Evolutionary conservation across 768 basidiomycete species (phyloP).

Genomic region (Boletus sp.): DNA sequence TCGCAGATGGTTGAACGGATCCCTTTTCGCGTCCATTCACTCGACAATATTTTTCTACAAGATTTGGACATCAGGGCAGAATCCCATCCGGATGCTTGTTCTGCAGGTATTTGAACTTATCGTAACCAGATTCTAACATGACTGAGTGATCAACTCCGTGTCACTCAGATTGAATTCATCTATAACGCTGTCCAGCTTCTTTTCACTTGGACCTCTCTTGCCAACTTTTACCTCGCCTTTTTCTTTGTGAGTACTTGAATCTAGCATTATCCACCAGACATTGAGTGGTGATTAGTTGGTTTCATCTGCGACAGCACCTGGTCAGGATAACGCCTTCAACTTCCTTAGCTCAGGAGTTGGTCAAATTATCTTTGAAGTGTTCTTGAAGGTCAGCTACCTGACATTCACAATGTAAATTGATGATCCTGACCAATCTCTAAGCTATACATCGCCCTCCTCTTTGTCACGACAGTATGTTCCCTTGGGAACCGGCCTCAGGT

Average conservation of each 20-base stretch:
- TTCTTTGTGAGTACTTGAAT: slow-evolving; percentile 70
- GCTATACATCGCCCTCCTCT: slow-evolving; percentile 83
- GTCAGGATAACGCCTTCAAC: slow-evolving; percentile 69
- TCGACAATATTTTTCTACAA: slow-evolving; percentile 86
- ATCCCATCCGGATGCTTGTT: slow-evolving; percentile 76
- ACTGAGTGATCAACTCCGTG: not conserved
- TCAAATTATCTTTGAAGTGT: slow-evolving; percentile 70
- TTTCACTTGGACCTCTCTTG: slow-evolving; percentile 93
- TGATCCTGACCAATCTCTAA: slow-evolving; percentile 30
- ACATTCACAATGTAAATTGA: slow-evolving; percentile 6
- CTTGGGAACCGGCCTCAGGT: slow-evolving; percentile 86
- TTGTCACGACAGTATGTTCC: slow-evolving; percentile 81
- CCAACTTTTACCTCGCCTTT: slow-evolving; percentile 93
- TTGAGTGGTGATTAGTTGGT: slow-evolving; percentile 56
- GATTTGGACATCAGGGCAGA: slow-evolving; percentile 92
- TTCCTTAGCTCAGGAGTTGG: slow-evolving; percentile 76
- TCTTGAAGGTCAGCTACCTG: slow-evolving; percentile 47
- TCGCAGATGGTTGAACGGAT: slow-evolving; percentile 86
- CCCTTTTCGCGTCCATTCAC: slow-evolving; percentile 90
- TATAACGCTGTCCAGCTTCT: slow-evolving; percentile 88
- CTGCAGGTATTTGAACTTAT: slow-evolving; percentile 44
- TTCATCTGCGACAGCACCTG: slow-evolving; percentile 66
- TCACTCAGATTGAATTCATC: slow-evolving; percentile 74
- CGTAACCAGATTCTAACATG: not conserved
- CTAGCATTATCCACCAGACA: slow-evolving; percentile 18